Percentiles rank a stretch among this genome's conserved stretches.
Conservation (phyloP, 164 flowering plant species). For the Piper longum region DNA sequence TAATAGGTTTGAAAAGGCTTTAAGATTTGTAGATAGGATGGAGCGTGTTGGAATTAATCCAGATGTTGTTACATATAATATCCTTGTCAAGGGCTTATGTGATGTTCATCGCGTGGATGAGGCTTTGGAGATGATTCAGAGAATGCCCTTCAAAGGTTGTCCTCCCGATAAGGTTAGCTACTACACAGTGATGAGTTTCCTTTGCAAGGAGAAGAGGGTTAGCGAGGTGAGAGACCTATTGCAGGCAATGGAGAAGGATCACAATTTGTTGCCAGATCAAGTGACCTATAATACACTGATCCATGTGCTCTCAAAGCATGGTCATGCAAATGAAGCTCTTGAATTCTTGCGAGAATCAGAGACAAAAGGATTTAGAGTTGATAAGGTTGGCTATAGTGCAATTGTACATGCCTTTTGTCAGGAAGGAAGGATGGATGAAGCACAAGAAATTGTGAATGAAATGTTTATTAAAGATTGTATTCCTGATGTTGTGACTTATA, state of each 20-base stretch:
- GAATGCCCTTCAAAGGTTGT: slow-evolving; percentile 65
- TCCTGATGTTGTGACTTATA: slow-evolving; percentile 93
- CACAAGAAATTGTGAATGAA: slow-evolving; percentile 59
- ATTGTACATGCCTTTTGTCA: slow-evolving; percentile 54
- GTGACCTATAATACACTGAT: slow-evolving; percentile 62
- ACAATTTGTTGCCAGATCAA: slow-evolving; percentile 52
- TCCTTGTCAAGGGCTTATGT: slow-evolving; percentile 84
- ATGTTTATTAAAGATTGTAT: slow-evolving; percentile 58
- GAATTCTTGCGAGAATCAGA: slow-evolving; percentile 63
- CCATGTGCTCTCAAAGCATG: slow-evolving; percentile 69
- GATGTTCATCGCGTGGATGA: slow-evolving; percentile 42
- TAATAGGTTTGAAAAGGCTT: slow-evolving; percentile 58
- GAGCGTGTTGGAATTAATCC: slow-evolving; percentile 51
- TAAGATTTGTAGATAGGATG: slow-evolving; percentile 65
- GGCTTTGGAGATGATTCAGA: slow-evolving; percentile 48
- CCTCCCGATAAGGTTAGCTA: slow-evolving; percentile 83
- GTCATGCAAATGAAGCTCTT: slow-evolving; percentile 63
- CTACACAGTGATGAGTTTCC: slow-evolving; percentile 55
- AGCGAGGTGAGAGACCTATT: slow-evolving; percentile 58
- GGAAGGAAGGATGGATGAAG: slow-evolving; percentile 48
- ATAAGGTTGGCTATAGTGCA: slow-evolving; percentile 76
- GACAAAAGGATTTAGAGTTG: slow-evolving; percentile 49
- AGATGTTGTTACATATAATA: slow-evolving; percentile 65
- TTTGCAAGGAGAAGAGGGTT: slow-evolving; percentile 60
- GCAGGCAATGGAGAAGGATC: slow-evolving; percentile 51